A percentile compares a stretch with the other conserved stretches of the same genome.
These are phyloP conservation scores for Dactylonectria estremocensis DNA, from an alignment of 2,329 filamentous ascomycete genomes.

Conservation along the genomic window DNA sequence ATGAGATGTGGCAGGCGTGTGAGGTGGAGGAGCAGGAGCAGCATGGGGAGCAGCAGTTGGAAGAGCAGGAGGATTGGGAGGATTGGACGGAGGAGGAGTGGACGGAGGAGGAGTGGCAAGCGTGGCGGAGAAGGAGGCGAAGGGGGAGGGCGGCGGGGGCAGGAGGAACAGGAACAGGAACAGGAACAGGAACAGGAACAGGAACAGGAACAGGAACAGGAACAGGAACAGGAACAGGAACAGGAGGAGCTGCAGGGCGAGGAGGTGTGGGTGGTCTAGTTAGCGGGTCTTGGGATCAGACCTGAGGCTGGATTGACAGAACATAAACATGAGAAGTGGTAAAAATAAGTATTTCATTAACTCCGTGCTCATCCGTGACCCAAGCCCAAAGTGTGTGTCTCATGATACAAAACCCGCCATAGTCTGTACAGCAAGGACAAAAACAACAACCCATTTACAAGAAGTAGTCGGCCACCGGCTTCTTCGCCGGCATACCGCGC, in stretches of 20 bases:
- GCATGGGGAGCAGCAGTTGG: too few relatives aligned
- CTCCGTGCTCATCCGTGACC: conserved; percentile 45
- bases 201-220: not conserved
- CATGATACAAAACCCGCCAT: conserved; percentile 39
- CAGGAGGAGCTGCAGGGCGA: not conserved
- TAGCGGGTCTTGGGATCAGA: not conserved
- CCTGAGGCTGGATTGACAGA: not conserved
- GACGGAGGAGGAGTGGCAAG: not conserved
- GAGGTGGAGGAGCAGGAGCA: not conserved
- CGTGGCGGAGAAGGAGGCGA: not conserved
- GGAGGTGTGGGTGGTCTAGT: conserved; percentile 18
- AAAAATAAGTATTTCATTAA: conserved; percentile 37
- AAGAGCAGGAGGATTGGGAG: too few relatives aligned
- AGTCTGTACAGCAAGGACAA: conserved; percentile 23
- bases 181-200: too few relatives aligned
- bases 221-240: not conserved
- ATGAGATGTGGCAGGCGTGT: not conserved
- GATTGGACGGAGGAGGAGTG: too few relatives aligned
- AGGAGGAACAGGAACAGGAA: too few relatives aligned
- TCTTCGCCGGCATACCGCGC: conserved; percentile 98
- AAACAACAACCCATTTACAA: conserved; percentile 62
- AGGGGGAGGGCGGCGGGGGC: too few relatives aligned
- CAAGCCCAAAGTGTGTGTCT: conserved; percentile 35
- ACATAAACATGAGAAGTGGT: conserved; percentile 19
- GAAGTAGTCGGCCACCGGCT: conserved; percentile 98